Evolutionary conservation across 495 filamentous ascomycete genomes (phyloP), one percentile per base, ranked within the genome.

Genomic region (Aspergillus bridgeri): DNA sequence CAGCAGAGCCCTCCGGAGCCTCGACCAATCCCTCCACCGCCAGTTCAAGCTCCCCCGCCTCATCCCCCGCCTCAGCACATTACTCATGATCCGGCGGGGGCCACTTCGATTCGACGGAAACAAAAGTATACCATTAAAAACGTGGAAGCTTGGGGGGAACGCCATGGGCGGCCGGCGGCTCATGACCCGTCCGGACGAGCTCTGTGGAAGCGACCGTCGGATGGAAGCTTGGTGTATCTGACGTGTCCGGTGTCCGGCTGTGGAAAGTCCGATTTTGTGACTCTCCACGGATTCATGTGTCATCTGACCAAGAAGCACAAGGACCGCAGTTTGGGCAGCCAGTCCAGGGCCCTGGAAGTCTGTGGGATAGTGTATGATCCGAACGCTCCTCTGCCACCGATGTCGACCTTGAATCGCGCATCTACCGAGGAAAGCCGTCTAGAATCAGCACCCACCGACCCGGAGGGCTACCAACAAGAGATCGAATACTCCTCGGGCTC

Each of bases 51-150:
- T 18, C 65, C 65, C 5, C 59, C 59, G 19, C 66, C 57, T 49
- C 64, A 67, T 53, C 64, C 53, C 3, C 63, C 62, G 22, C 60
- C 58, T 48, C 69, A 65, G 38, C 71, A 72, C 48, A 65, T 69
- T 23, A 56, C 66, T 13, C 70, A 70, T 27, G 71, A 77, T 27
- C 57, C 63, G 19, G 54, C 63, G 42, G 67, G 63, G 44, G 54
- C 62, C 0, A 70, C 67, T 38, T 38, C 33, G 1, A 72, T 78
- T 56, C 69, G 76, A 22, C 73, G 74, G 45, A 79, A 79, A 56
- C 76, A 79, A 63, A 79, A 79, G 59, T 79, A 79, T 53, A 79
- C 76, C 19, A 79, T 79, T 62, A 79, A 79, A 62, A 79, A 79
- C 48, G 75, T 76, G 49, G 76, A 79, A 58, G 76, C 76, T 6